Conservation (phyloP, 148 eudicot genomes). For the Diospyros kaki region DNA sequence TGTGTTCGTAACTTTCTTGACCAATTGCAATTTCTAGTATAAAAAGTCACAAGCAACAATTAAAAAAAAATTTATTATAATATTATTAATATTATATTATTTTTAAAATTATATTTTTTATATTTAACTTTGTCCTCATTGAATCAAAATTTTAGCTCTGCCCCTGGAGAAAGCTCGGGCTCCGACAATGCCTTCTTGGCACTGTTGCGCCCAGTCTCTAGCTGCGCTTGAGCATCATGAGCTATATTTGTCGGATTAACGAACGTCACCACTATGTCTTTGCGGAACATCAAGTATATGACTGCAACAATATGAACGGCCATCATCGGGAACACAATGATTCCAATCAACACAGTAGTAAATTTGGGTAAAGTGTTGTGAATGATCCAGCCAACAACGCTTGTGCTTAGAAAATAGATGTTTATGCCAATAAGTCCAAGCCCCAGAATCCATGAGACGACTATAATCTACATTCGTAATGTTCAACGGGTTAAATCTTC, state of each 20-base stretch:
- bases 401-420: conserved; percentile 65
- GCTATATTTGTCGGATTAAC: conserved; percentile 39
- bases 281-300: conserved; percentile 66
- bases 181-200: too few relatives aligned
- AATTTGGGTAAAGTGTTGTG: conserved; percentile 62
- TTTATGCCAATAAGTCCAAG: conserved; percentile 81
- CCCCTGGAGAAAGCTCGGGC: too few relatives aligned
- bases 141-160: too few relatives aligned
- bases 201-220: too few relatives aligned
- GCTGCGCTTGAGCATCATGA: conserved; percentile 15
- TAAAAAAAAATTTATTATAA: too few relatives aligned
- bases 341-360: conserved; percentile 68
- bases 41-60: too few relatives aligned
- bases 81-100: too few relatives aligned
- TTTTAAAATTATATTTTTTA: too few relatives aligned
- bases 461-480: conserved; percentile 47
- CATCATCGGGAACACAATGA: conserved; percentile 77
- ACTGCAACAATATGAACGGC: conserved; percentile 49
- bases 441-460: conserved; percentile 75
- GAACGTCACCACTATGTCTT: conserved; percentile 59
- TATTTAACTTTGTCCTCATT: too few relatives aligned
- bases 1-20: too few relatives aligned
- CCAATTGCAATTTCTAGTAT: too few relatives aligned
- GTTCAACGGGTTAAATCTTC: too few relatives aligned
- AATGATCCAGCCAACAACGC: conserved; percentile 70